Percentiles rank a stretch among this genome's conserved stretches.
Conservation (phyloP, 495 filamentous ascomycete species). For the Lineolata rhizophorae region DNA sequence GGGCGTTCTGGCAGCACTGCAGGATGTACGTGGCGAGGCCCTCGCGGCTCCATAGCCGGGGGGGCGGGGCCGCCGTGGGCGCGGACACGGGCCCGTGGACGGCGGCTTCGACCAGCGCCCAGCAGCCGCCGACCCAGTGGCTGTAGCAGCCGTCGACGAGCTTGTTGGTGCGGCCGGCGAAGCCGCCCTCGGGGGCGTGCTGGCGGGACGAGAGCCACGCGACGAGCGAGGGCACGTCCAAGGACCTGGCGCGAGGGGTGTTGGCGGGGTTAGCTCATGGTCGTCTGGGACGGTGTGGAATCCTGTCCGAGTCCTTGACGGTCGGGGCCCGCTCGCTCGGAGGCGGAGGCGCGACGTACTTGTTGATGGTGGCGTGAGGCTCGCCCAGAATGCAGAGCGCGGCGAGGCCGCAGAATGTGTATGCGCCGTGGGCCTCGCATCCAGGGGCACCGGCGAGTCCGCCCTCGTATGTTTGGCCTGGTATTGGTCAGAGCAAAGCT, state of each 20-base stretch:
- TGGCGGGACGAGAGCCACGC: conserved; percentile 80
- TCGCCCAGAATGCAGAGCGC: conserved; percentile 63
- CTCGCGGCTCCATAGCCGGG: conserved; percentile 69
- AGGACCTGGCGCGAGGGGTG: no score
- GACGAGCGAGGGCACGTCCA: conserved; percentile 50
- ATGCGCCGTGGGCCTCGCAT: conserved; percentile 85
- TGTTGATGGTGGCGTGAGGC: conserved; percentile 45
- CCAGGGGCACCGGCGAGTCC: conserved; percentile 67
- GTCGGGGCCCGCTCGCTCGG: no score
- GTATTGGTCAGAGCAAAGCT: conserved; percentile 2
- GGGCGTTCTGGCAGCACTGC: conserved; percentile 56
- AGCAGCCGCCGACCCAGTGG: conserved; percentile 91
- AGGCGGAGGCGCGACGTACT: conserved; percentile 22
- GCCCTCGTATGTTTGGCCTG: conserved; percentile 86
- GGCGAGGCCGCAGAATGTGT: conserved; percentile 85
- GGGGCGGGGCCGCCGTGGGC: conserved; percentile 13
- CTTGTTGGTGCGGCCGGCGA: conserved; percentile 90
- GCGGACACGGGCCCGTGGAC: conserved; percentile 13
- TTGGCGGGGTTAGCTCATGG: neutral
- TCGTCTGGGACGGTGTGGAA: no score
- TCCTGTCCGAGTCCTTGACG: no score
- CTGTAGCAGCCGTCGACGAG: conserved; percentile 95
- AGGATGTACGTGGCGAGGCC: conserved; percentile 77
- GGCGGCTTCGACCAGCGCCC: conserved; percentile 72
- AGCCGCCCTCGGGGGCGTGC: conserved; percentile 77